Evolutionary conservation across 352 stramenopile species (phyloP).

Genomic region (Phytophthora nicotianae): DNA sequence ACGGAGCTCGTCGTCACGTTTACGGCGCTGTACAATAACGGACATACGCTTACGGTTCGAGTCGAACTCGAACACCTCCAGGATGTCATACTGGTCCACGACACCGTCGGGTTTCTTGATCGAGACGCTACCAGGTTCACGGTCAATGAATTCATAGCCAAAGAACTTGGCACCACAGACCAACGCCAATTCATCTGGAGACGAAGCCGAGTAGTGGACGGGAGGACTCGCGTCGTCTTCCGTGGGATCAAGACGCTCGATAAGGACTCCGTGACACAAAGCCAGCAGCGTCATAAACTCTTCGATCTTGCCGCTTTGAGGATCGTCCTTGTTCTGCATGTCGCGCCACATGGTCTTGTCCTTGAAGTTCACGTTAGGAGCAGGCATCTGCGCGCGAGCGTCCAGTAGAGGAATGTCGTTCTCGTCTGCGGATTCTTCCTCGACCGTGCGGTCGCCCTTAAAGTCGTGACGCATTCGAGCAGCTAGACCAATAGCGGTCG

Average conservation of each 20-base stretch:
- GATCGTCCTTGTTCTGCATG: slow-evolving; percentile 41
- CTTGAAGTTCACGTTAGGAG: slow-evolving; percentile 83
- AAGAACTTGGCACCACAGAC: slow-evolving; percentile 89
- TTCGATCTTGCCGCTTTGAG: slow-evolving; percentile 62
- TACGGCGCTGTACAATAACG: slow-evolving; percentile 77
- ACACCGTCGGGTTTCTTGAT: slow-evolving; percentile 63
- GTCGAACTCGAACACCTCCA: slow-evolving; percentile 95
- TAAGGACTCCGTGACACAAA: slow-evolving; percentile 96
- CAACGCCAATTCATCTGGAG: slow-evolving; percentile 85
- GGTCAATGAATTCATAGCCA: slow-evolving; percentile 80
- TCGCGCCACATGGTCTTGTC: slow-evolving; percentile 68
- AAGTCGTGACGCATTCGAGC: slow-evolving; percentile 71
- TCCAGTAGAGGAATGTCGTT: slow-evolving; percentile 37
- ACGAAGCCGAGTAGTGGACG: slow-evolving; percentile 90
- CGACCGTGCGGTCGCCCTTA: slow-evolving; percentile 42
- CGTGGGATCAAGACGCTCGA: slow-evolving; percentile 81
- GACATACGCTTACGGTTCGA: slow-evolving; percentile 89
- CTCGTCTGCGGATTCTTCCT: slow-evolving; percentile 53
- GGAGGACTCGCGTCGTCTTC: slow-evolving; percentile 30
- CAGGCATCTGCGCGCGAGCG: slow-evolving; percentile 32
- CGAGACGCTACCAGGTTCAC: slow-evolving; percentile 70
- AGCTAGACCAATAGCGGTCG: slow-evolving; percentile 80
- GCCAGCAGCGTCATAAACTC: slow-evolving; percentile 89
- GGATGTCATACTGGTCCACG: slow-evolving; percentile 85
- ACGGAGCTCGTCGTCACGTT: slow-evolving; percentile 74